Base-by-base conservation (phyloP, 441 rosid species). In the Viola pubescens region DNA sequence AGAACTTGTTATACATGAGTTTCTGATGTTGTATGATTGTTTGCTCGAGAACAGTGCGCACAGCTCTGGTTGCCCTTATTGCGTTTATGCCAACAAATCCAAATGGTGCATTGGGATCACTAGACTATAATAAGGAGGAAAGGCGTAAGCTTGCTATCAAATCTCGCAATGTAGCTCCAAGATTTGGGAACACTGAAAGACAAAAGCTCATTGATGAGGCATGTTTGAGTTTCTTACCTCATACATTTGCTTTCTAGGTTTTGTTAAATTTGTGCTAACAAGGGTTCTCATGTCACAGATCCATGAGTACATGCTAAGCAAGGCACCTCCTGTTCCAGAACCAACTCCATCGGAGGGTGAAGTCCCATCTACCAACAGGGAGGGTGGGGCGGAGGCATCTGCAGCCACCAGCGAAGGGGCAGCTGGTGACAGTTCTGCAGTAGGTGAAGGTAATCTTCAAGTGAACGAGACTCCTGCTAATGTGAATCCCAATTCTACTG, bases 71-170 rank as follows among this genome's bases (percentile, higher is more conserved):
- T 56, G 97, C 98, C 26, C 82, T 89, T 46, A 87, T 91, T 72
- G 98, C 98, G 0, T 91, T 91, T 75, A 89, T 91, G 98, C 98
- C 98, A 8, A 91, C 94, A 59, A 81, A 66, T 63, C 95, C 98
- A 60, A 87, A 80, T 67, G 97, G 97, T 73, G 98, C 97, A 34
- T 69, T 92, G 68, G 98, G 97, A 41, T 89, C 98, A 3, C 80
- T 89, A 47, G 98, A 92, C 75, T 87, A 85, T 67, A 85, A 84
- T 68, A 86, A 89, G 75, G 96, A 85, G 69, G 98, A 92, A 70
- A 79, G 92, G 61, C 90, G 61, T 55, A 63, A 73, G 38, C 82
- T 92, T 58, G 96, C 97, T 19, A 54, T 84, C 60, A 92, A 87
- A 79, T 89, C 98, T 72, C 94, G 95, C 52, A 89, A 85, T 65